Base-by-base conservation (phyloP, 371 early-diverging fungal genomes). In the Circinella umbellata region DNA sequence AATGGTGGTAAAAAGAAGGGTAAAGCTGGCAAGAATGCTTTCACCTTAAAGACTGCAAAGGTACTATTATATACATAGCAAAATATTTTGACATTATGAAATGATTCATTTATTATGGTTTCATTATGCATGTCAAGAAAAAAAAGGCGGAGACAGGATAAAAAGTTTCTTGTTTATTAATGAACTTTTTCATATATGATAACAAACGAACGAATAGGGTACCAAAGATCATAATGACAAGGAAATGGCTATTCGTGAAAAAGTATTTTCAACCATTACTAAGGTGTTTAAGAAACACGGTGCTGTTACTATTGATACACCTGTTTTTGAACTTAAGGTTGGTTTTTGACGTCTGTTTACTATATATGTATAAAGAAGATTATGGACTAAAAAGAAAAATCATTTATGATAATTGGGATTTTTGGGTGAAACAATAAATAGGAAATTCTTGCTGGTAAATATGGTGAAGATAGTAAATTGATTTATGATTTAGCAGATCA, bases 401-500 rank as follows among this genome's bases (percentile, higher is more conserved):
- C 6, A 38, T 39, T 20, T 20, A 54, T 42, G 42, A 9, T 6
- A 9, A 42, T 11, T 11, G 6, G 42, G 42, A 42, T 42, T 42
- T 42, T 9, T 42, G 42, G 42, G 11, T 42, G 27, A 17, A 70
- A 27, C 1, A 15, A 51, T 15, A 51, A 51, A 15, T 27, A 57
- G 57, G 96, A 97, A 69, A 96, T 99, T 69, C 87, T 99, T 27
- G 78, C 93, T 4, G 98, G 99, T 69, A 99, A 99, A 82, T 99
- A 99, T 73, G 99, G 99, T 27, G 99, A 99, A 78, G 99, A 99
- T 84, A 92, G 94, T 76, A 99, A 99, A 84, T 88, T 99, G 64
- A 99, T 99, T 69, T 99, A 97, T 75, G 98, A 99, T 80, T 83
- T 99, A 47, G 91, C 93, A 71, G 99, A 99, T 78, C 99, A 99